These are phyloP conservation scores for Danielia oregonensis DNA, from an alignment of 805 yeast species.

Conservation along the genomic window DNA sequence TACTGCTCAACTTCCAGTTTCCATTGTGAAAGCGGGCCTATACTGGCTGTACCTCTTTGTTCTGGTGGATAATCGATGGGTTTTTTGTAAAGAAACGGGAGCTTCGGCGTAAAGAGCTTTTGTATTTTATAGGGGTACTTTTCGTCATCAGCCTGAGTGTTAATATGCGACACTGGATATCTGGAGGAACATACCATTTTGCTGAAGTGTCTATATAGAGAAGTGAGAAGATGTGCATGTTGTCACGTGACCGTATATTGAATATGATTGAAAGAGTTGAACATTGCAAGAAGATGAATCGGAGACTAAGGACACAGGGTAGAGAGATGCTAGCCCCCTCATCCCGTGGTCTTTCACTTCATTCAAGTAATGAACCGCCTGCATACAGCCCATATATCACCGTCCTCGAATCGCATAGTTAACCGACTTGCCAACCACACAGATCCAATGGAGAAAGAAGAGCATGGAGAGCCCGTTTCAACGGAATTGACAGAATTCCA, in stretches of 20 bases:
- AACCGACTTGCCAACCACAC: too few species aligned
- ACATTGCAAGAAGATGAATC: too few species aligned
- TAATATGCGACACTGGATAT: conserved; percentile 5
- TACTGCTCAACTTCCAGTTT: conserved; percentile 24
- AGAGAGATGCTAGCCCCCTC: too few species aligned
- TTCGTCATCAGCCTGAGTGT: conserved; percentile 17
- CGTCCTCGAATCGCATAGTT: too few species aligned
- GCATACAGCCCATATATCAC: too few species aligned
- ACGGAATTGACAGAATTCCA: conserved; percentile 28
- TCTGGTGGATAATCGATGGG: conserved; percentile 51
- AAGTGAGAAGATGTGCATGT: not conserved
- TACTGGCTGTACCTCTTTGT: conserved; percentile 41
- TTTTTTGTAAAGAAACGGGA: conserved; percentile 47
- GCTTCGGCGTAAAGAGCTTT: conserved; percentile 53
- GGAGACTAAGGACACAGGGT: too few species aligned
- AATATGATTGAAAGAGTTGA: too few species aligned
- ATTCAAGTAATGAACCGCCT: too few species aligned
- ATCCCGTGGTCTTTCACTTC: too few species aligned
- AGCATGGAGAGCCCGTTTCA: too few species aligned
- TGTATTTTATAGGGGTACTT: conserved; percentile 42
- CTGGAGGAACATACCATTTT: conserved; percentile 3
- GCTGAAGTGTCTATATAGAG: not conserved
- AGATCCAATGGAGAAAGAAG: too few species aligned
- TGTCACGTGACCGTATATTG: not conserved
- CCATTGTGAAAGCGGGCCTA: conserved; percentile 44